phyloP scores from a whole-genome alignment of 306 rosid species.

The Sicyos edulis region DNA sequence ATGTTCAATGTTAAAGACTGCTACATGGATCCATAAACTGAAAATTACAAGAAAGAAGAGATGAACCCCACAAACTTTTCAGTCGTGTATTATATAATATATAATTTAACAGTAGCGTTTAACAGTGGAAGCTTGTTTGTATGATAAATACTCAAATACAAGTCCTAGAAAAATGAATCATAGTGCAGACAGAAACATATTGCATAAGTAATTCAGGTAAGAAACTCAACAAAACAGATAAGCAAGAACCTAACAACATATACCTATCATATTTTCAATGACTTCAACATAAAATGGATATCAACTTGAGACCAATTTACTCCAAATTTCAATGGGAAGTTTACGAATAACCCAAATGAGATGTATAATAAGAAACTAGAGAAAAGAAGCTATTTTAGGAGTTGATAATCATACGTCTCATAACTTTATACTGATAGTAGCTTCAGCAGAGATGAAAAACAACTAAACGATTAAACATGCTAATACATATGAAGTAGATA shows the following conservation, averaged over 20 bases:
- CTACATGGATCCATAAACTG: constrained; percentile 1
- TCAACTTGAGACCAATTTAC: neutral
- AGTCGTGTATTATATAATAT: neutral
- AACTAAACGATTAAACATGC: neutral
- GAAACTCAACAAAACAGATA: neutral
- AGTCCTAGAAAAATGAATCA: neutral
- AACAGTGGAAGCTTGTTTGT: neutral
- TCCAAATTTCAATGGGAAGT: neutral
- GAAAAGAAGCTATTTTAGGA: neutral
- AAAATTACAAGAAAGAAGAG: neutral
- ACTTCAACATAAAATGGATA: neutral
- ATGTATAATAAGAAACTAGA: neutral
- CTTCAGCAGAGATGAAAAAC: neutral
- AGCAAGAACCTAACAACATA: neutral
- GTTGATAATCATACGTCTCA: neutral
- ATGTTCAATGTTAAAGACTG: neutral
- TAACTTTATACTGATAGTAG: neutral
- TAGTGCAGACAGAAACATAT: no score
- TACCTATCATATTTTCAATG: neutral
- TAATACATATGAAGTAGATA: neutral
- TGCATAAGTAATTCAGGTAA: neutral
- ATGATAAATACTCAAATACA: neutral
- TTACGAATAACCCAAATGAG: neutral
- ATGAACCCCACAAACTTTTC: neutral
- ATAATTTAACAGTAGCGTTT: neutral